Base-by-base conservation (phyloP, 371 early-diverging fungal species). In the Circinella minor region DNA sequence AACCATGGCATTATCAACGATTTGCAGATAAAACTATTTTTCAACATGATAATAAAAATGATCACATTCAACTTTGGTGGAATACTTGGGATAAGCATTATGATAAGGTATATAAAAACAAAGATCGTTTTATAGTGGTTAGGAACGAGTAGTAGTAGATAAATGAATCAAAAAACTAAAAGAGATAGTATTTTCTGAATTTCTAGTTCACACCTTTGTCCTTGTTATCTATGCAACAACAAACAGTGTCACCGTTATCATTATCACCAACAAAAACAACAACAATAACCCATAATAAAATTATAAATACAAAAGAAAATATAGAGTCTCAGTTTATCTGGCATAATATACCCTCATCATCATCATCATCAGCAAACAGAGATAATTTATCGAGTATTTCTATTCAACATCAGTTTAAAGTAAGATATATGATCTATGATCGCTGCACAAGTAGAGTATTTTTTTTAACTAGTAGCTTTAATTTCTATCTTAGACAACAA, bases 1-100 rank as follows among this genome's bases (percentile, higher is more conserved):
- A 98, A 82, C 98, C 98, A 15, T 98, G 98, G 98, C 83, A 85
- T 60, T 87, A 85, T 75, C 86, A 86, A 57, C 85, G 91, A 39
- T 86, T 86, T 51, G 79, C 88, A n/a, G 88, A 89, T 48, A 91
- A 92, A 48, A 70, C 73, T 38, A 78, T 90, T 27, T 73, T 83
- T 63, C 77, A 83, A 43, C 43, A 11, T 20, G n/a, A 57, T 14
- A 34, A 34, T 34, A 57, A 34, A 17, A 57, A 57, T 34, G 57
- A 57, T 27, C 57, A 57, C 57, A 80, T 92, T 17, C 84, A 84
- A 66, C 65, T 78, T 46, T 93, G 93, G 93, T 93, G 93, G 93
- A 77, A 83, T 65, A 83, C 91, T 14, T 90, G 90, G 76, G 88
- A 92, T 69, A 82, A 78, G 62, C 80, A 81, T 67, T 86, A 88